Evolutionary conservation across 1,284 basidiomycete species (phyloP).

Genomic region (Sporisorium sorghi): DNA sequence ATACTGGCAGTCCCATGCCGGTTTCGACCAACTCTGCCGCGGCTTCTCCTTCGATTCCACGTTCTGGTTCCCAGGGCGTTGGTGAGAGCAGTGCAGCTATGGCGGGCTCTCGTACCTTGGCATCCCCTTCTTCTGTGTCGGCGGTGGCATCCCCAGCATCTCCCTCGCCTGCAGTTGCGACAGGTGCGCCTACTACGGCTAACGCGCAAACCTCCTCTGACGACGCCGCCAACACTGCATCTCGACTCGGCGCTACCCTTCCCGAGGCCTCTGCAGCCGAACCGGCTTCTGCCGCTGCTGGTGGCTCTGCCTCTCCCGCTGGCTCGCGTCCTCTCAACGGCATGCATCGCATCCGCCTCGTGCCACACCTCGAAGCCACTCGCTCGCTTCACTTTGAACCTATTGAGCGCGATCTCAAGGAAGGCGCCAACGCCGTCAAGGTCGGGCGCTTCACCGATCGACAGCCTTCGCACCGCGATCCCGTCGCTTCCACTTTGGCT

Average conservation of each 20-base stretch:
- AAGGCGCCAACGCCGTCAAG: slow-evolving; percentile 75
- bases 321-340: slow-evolving; percentile 47
- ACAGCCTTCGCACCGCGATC: slow-evolving; percentile 34
- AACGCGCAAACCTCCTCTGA: not conserved
- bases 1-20: slow-evolving; percentile 23
- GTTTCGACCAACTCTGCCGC: slow-evolving; percentile 6
- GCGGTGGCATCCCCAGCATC: slow-evolving; percentile 7
- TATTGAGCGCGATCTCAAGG: slow-evolving; percentile 82
- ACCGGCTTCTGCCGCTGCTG: slow-evolving; percentile 5
- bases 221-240: slow-evolving; percentile 17
- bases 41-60: slow-evolving; percentile 17
- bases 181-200: not conserved
- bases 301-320: slow-evolving; percentile 6
- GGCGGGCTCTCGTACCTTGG: slow-evolving; percentile 21
- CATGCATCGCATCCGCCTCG: slow-evolving; percentile 78
- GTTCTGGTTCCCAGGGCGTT: slow-evolving; percentile 24
- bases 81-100: slow-evolving; percentile 13
- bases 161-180: slow-evolving; percentile 3
- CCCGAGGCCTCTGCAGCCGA: slow-evolving; percentile 12
- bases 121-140: slow-evolving; percentile 13
- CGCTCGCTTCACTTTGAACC: slow-evolving; percentile 92
- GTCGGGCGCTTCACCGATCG: slow-evolving; percentile 90
- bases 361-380: slow-evolving; percentile 90
- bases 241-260: not conserved
- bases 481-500: slow-evolving; percentile 10